Evolutionary conservation across 2,329 filamentous ascomycete genomes (phyloP).

Genomic region (Emericellopsis atlantica): DNA sequence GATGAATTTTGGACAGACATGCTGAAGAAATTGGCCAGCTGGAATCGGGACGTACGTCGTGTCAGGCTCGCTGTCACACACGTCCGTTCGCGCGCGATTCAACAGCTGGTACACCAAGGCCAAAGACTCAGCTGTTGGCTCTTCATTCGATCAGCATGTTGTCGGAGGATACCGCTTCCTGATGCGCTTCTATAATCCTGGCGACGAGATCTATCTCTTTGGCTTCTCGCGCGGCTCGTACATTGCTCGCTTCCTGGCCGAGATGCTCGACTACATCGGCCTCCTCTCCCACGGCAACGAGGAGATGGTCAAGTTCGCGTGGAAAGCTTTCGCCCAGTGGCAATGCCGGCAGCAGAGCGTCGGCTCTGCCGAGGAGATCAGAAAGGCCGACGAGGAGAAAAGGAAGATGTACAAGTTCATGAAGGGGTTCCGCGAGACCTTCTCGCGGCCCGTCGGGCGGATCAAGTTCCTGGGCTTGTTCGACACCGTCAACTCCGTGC

Average conservation of each 20-base stretch:
- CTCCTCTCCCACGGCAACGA: conserved; percentile 72
- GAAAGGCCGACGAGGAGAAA: conserved; percentile 26
- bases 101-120: conserved; percentile 59
- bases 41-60: conserved; percentile 65
- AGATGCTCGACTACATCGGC: conserved; percentile 77
- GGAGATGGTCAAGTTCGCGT: conserved; percentile 73
- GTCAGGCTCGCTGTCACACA: conserved; percentile 45
- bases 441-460: conserved; percentile 59
- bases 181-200: conserved; percentile 57
- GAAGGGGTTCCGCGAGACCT: conserved; percentile 71
- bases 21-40: conserved; percentile 19
- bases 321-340: conserved; percentile 70
- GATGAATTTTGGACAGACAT: neutral
- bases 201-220: conserved; percentile 58
- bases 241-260: conserved; percentile 62
- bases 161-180: conserved; percentile 73
- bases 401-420: conserved; percentile 61
- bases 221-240: conserved; percentile 65
- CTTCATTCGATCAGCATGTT: conserved; percentile 71
- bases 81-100: conserved; percentile 39
- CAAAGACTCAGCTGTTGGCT: conserved; percentile 69
- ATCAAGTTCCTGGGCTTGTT: conserved; percentile 71
- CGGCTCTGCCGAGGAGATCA: conserved; percentile 25
- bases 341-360: conserved; percentile 43
- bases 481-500: conserved; percentile 72